phyloP scores from a whole-genome alignment of 2,329 filamentous ascomycete species.

The Camillea tinctor region DNA sequence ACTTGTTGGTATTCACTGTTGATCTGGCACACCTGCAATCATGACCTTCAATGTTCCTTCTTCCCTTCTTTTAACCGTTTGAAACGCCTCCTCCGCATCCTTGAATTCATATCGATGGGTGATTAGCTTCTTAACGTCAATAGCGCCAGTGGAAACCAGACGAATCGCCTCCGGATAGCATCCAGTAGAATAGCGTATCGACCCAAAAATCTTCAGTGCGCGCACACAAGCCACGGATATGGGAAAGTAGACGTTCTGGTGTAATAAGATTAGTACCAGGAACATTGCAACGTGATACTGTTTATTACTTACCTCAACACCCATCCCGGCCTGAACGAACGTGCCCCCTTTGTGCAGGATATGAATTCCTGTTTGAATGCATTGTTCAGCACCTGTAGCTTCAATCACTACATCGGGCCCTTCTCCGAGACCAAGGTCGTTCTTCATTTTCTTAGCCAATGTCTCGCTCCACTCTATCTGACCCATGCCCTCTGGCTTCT shows the following conservation, averaged over 20 bases:
- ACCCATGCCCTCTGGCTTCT: slow-evolving; percentile 26
- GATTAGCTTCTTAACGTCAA: slow-evolving; percentile 36
- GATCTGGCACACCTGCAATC: slow-evolving; percentile 17
- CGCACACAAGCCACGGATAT: slow-evolving; percentile 49
- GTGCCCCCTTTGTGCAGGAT: slow-evolving; percentile 45
- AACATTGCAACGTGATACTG: too few relatives aligned
- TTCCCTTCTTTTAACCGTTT: slow-evolving; percentile 15
- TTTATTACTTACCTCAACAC: slow-evolving; percentile 35
- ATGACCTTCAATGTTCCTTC: slow-evolving; percentile 24
- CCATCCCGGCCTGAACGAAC: slow-evolving; percentile 53
- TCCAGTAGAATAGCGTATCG: slow-evolving; percentile 49
- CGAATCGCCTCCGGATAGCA: slow-evolving; percentile 49
- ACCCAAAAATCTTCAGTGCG: slow-evolving; percentile 48
- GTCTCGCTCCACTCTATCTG: slow-evolving; percentile 37
- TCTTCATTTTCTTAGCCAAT: slow-evolving; percentile 39
- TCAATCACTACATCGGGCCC: slow-evolving; percentile 52
- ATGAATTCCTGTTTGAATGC: slow-evolving; percentile 48
- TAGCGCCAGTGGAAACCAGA: slow-evolving; percentile 48
- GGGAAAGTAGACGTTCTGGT: slow-evolving; percentile 47
- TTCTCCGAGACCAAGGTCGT: slow-evolving; percentile 32
- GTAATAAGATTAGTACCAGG: background rate
- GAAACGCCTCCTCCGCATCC: slow-evolving; percentile 17
- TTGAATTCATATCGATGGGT: slow-evolving; percentile 36
- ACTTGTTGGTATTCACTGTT: slow-evolving; percentile 3
- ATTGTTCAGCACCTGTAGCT: slow-evolving; percentile 44